Evolutionary conservation across 345 rosid species (phyloP).

Genomic region (Hibiscus syriacus): DNA sequence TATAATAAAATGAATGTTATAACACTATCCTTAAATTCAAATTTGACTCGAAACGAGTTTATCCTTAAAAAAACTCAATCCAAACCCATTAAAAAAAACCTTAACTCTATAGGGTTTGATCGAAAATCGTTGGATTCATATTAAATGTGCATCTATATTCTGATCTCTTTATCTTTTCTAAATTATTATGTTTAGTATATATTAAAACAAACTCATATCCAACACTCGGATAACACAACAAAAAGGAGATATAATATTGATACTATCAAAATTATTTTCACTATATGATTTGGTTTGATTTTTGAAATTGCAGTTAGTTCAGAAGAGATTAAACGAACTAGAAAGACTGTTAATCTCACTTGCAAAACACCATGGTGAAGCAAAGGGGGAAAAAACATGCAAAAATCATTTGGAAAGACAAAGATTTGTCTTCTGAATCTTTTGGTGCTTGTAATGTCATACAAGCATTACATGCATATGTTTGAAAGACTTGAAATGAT

Average conservation of each 20-base stretch:
- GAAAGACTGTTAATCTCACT: not conserved
- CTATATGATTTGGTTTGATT: not conserved
- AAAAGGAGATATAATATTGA: not conserved
- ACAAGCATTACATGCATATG: not conserved
- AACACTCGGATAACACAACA: not conserved
- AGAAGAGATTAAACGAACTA: not conserved
- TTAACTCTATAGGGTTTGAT: no score
- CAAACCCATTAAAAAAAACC: no score
- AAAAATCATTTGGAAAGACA: not conserved
- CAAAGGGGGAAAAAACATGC: not conserved
- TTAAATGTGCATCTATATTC: no score
- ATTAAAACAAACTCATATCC: not conserved
- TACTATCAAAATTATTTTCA: not conserved
- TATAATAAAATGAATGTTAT: no score
- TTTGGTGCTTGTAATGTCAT: not conserved
- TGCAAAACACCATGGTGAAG: not conserved
- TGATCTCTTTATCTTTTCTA: not conserved
- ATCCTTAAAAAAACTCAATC: no score
- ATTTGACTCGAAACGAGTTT: no score
- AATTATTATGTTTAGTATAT: no score
- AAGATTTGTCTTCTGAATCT: not conserved
- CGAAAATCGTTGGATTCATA: no score
- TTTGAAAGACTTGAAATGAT: not conserved
- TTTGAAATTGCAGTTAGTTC: not conserved
- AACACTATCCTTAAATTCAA: no score